A percentile compares a stretch with the other conserved stretches of the same genome.
phyloP scores from a whole-genome alignment of 2,329 filamentous ascomycete genomes.

The Monilinia laxa region DNA sequence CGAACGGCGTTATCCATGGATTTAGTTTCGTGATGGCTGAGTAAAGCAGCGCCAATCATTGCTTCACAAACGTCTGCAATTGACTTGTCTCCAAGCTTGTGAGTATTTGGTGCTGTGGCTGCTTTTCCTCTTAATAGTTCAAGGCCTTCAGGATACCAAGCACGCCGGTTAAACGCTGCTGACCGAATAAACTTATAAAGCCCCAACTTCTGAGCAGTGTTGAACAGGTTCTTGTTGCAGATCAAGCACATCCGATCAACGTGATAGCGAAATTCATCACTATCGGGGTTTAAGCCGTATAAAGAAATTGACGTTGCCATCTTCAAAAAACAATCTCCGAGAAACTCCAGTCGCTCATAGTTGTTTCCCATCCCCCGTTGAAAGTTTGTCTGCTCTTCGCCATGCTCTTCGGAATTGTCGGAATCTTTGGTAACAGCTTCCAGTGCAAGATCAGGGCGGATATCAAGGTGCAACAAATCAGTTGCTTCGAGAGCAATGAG shows the following conservation, averaged over 20 bases:
- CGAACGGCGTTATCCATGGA: conserved; percentile 59
- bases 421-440: conserved; percentile 93
- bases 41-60: conserved; percentile 80
- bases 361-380: conserved; percentile 88
- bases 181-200: conserved; percentile 78
- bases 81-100: conserved; percentile 80
- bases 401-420: conserved; percentile 75
- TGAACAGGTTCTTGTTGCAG: conserved; percentile 87
- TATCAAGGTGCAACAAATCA: conserved; percentile 59
- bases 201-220: conserved; percentile 66
- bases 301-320: conserved; percentile 91
- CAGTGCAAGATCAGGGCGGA: conserved; percentile 69
- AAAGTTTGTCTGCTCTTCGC: conserved; percentile 66
- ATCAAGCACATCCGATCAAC: conserved; percentile 87
- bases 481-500: conserved; percentile 79
- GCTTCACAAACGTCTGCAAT: conserved; percentile 95
- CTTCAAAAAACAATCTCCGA: conserved; percentile 92
- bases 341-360: conserved; percentile 90
- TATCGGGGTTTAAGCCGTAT: conserved; percentile 72
- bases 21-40: conserved; percentile 46
- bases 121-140: conserved; percentile 71
- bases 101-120: conserved; percentile 54
- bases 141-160: conserved; percentile 84
- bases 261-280: conserved; percentile 84
- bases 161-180: conserved; percentile 70